phyloP scores from a whole-genome alignment of 1,284 basidiomycete genomes.

The Apiotrichum akiyoshidainum region DNA sequence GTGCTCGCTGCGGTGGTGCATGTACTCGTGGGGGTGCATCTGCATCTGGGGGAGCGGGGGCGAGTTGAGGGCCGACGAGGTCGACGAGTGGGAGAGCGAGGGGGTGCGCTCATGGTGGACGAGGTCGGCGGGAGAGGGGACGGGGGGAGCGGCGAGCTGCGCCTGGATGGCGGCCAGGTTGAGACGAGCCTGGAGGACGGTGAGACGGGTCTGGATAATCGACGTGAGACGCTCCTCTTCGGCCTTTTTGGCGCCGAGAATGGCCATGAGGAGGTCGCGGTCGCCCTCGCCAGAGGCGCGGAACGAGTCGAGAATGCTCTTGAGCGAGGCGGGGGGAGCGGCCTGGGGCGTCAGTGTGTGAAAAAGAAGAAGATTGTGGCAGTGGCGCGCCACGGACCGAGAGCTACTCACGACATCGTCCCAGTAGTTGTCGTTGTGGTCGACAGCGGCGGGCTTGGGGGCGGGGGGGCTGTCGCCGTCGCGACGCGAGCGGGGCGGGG shows the following conservation, averaged over 20 bases:
- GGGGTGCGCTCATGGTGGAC: conserved; percentile 16
- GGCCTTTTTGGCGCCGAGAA: conserved; percentile 81
- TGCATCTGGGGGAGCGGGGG: conserved; percentile 1
- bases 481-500: conserved; percentile 39
- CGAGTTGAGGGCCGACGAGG: background rate
- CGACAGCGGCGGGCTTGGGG: conserved; percentile 21
- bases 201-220: conserved; percentile 47
- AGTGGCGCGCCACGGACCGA: no score
- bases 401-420: conserved; percentile 44
- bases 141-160: conserved; percentile 13
- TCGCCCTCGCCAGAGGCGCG: conserved; percentile 78
- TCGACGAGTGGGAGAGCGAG: conserved; percentile 7
- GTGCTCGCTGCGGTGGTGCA: background rate
- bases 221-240: conserved; percentile 63
- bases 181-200: conserved; percentile 46
- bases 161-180: conserved; percentile 23
- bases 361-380: background rate
- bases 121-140: background rate
- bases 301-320: conserved; percentile 80
- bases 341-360: conserved; percentile 27
- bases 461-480: conserved; percentile 37
- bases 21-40: background rate
- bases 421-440: conserved; percentile 40
- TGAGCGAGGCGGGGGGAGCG: conserved; percentile 66
- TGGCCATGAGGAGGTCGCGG: conserved; percentile 78